Evolutionary conservation across 1,284 basidiomycete species (phyloP), one percentile per base, ranked within the genome.

Genomic region (Pulchroboletus neoregius): DNA sequence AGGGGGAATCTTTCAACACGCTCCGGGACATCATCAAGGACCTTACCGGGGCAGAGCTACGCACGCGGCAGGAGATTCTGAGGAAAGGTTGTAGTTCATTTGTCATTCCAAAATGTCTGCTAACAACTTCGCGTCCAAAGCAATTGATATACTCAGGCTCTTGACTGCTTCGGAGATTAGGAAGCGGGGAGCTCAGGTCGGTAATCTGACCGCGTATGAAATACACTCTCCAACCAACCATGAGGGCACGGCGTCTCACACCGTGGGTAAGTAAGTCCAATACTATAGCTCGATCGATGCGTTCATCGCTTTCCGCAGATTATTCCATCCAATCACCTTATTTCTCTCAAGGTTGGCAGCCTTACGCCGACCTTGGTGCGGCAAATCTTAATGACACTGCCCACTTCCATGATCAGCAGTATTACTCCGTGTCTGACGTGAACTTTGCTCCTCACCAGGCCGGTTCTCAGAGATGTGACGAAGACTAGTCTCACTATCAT

Each of bases 11-110:
- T 45, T 59, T 66, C 18, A 46, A 43, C 8, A 30, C 8, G 2
- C 60, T 62, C 15, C 51, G 58, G 2, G 45, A 49, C 6, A 27
- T 45, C 18, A 52, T 65, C 26, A 49, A 37, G 27, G 37, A 30
- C 11, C 33, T 53, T 16, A 63, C 56, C 2, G 49, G 50, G 24
- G 43, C 48, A 26, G 52, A 56, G 3, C 43, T 24, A 1, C 43
- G 33, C 12, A 61, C 46, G 8, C 57, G 60, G 1, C 31, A 51
- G 1, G 62, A 62, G 13, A 43, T 45, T 37, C 40, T 61, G 4
- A 45, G 5, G 5, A 53, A 51, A 59, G 57, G 60, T 62, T 33
- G 28, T 16, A 28, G 16, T 39, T 11, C 13, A 12, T 10, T 8
- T 22, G n/a, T 22, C 26, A 9, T 38, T 28, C 13, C 16, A 12